Evolutionary conservation across 192 early-diverging fungal species (phyloP).

Genomic region (Phlyctochytrium arcticum): DNA sequence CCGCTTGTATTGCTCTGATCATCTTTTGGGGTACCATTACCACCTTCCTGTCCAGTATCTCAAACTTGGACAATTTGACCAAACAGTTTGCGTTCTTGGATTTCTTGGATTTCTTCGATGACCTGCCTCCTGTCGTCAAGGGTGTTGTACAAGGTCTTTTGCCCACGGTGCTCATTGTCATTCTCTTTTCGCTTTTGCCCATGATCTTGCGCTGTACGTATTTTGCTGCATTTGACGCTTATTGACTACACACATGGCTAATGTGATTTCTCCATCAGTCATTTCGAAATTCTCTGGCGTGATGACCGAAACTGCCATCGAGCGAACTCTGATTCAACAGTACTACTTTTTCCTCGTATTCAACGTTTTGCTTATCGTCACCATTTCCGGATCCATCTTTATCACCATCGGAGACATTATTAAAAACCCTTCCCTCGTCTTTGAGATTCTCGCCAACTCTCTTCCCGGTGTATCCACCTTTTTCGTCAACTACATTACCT

Average conservation of each 20-base stretch:
- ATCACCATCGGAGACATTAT: slow-evolving; percentile 39
- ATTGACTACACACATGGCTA: too few species aligned
- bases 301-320: slow-evolving; percentile 38
- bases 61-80: slow-evolving; percentile 9
- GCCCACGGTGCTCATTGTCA: slow-evolving; percentile 60
- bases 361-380: slow-evolving; percentile 59
- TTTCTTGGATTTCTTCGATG: slow-evolving; percentile 3
- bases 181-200: slow-evolving; percentile 67
- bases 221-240: background rate
- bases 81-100: slow-evolving; percentile 5
- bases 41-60: slow-evolving; percentile 17
- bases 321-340: slow-evolving; percentile 62
- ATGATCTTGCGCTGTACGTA: slow-evolving; percentile 53
- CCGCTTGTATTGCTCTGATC: slow-evolving; percentile 23
- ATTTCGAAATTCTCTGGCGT: slow-evolving; percentile 14
- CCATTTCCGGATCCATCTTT: slow-evolving; percentile 60
- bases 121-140: slow-evolving; percentile 22
- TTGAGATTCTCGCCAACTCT: slow-evolving; percentile 42
- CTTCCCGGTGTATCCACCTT: slow-evolving; percentile 70
- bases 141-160: slow-evolving; percentile 70
- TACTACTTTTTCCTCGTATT: slow-evolving; percentile 72
- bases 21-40: slow-evolving; percentile 54
- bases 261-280: slow-evolving; percentile 6
- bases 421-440: slow-evolving; percentile 37
- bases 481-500: slow-evolving; percentile 75